Percentiles rank a stretch among this genome's conserved stretches.
These are phyloP conservation scores for Phaeosphaeriaceae sp. DNA, from an alignment of 2,329 filamentous ascomycete genomes.

Conservation along the genomic window DNA sequence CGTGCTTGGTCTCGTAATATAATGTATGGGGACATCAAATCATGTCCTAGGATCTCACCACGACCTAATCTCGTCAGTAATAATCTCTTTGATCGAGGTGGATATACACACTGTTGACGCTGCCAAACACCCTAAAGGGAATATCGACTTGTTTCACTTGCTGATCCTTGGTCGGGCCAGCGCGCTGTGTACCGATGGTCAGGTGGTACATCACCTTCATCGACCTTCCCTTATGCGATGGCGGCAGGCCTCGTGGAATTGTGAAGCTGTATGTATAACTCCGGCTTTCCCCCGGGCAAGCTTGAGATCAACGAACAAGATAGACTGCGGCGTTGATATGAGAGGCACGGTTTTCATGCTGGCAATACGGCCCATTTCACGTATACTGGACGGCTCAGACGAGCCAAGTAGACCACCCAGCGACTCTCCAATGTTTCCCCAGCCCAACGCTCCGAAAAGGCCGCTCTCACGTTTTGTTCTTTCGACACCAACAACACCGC, in stretches of 20 bases:
- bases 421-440: constrained; percentile 86
- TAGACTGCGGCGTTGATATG: constrained; percentile 92
- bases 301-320: constrained; percentile 91
- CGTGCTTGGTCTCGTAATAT: constrained; percentile 82
- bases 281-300: constrained; percentile 84
- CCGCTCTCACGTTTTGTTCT: constrained; percentile 76
- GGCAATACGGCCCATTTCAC: constrained; percentile 89
- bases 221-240: constrained; percentile 86
- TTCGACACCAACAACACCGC: constrained; percentile 84
- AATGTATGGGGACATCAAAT: constrained; percentile 93
- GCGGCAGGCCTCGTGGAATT: constrained; percentile 86
- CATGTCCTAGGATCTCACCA: constrained; percentile 88
- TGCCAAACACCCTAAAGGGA: constrained; percentile 90
- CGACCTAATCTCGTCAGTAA: constrained; percentile 53
- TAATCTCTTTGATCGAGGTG: not conserved
- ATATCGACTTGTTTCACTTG: constrained; percentile 88
- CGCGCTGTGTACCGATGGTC: constrained; percentile 87
- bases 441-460: constrained; percentile 82
- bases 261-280: constrained; percentile 87
- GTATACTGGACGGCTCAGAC: constrained; percentile 88
- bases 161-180: constrained; percentile 76
- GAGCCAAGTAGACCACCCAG: constrained; percentile 86
- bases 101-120: constrained; percentile 71
- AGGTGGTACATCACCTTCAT: constrained; percentile 94
- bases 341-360: constrained; percentile 88